A percentile compares a stretch with the other conserved stretches of the same genome.
phyloP scores from a whole-genome alignment of 2,329 filamentous ascomycete genomes.

The Trichoderma sp. region DNA sequence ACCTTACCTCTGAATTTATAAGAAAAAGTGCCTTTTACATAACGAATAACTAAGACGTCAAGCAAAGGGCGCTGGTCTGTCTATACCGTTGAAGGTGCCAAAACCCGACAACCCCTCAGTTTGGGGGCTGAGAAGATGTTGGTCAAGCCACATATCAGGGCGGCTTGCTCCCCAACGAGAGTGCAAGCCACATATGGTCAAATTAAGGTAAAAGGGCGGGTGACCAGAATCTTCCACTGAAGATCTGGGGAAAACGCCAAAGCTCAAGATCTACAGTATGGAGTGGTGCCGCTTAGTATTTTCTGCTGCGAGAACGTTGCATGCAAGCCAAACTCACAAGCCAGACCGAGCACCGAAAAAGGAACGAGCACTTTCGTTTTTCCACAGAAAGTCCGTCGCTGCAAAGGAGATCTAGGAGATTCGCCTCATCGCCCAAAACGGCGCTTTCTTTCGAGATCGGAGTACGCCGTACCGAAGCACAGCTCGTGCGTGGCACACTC shows the following conservation, averaged over 20 bases:
- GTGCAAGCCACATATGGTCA: background rate
- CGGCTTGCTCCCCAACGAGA: background rate
- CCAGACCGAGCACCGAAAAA: background rate
- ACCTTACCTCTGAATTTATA: background rate
- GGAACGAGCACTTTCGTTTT: background rate
- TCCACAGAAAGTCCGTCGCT: background rate
- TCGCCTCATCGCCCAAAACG: background rate
- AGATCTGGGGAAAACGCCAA: conserved; percentile 10
- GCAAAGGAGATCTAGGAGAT: background rate
- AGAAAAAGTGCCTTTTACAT: background rate
- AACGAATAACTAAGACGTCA: background rate
- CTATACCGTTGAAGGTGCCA: background rate
- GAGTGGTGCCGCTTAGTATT: background rate
- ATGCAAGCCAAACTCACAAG: background rate
- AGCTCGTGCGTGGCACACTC: background rate
- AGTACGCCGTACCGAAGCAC: background rate
- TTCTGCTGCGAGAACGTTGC: background rate
- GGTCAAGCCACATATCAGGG: background rate
- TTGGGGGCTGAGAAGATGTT: background rate
- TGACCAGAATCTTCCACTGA: conserved; percentile 1
- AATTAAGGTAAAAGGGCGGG: background rate
- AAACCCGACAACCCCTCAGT: background rate
- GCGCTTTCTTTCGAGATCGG: conserved; percentile 6
- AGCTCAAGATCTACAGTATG: background rate
- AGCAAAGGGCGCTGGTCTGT: background rate